A percentile compares a stretch with the other conserved stretches of the same genome.
Conservation (phyloP, 2,329 filamentous ascomycete species). For the Stachybotrys chlorohalonatus region DNA sequence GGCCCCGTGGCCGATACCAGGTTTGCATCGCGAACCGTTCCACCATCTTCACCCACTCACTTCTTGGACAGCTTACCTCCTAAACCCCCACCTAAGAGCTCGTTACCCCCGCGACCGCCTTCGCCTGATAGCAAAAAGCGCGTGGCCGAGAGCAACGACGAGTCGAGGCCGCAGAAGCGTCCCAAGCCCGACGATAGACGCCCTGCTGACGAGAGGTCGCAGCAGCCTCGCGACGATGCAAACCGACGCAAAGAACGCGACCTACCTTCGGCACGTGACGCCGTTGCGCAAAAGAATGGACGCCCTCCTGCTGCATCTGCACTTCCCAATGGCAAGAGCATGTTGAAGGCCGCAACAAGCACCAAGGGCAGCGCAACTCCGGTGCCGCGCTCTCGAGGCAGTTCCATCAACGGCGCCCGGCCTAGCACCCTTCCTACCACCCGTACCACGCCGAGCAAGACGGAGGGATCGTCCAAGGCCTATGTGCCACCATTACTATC, state of each 20-base stretch:
- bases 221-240: constrained; percentile 22
- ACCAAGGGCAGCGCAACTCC: constrained; percentile 22
- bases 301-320: constrained; percentile 15
- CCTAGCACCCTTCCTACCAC: constrained; percentile 21
- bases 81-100: constrained; percentile 22
- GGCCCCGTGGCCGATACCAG: neutral
- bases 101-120: constrained; percentile 24
- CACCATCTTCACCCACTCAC: neutral
- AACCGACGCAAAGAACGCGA: constrained; percentile 21
- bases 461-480: constrained; percentile 26
- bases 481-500: constrained; percentile 44
- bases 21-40: neutral
- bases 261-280: constrained; percentile 16
- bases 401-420: constrained; percentile 33
- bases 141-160: constrained; percentile 32
- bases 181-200: constrained; percentile 28
- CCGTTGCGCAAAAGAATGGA: constrained; percentile 16
- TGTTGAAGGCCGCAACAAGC: constrained; percentile 18
- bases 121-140: constrained; percentile 41
- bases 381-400: constrained; percentile 26
- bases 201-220: constrained; percentile 20
- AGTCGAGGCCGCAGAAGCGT: constrained; percentile 36
- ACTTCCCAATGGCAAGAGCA: constrained; percentile 26
- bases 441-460: constrained; percentile 26
- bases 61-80: constrained; percentile 19